Evolutionary conservation across 2,329 filamentous ascomycete genomes (phyloP).

Genomic region (Didymella segeticola): DNA sequence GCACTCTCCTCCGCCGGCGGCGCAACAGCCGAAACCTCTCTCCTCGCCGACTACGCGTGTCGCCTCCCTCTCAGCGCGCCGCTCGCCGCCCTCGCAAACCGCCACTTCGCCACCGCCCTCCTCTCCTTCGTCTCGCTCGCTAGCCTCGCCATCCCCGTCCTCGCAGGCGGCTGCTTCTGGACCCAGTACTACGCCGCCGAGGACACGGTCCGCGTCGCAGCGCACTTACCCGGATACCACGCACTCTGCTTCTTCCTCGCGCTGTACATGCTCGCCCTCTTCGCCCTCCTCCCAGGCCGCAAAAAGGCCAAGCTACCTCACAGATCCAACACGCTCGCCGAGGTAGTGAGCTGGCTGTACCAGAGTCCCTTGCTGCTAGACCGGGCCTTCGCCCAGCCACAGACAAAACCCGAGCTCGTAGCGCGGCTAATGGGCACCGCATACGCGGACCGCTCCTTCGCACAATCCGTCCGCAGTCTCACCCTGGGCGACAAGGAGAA

Average conservation of each 20-base stretch:
- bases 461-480: constrained; percentile 36
- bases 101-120: constrained; percentile 70
- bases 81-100: constrained; percentile 63
- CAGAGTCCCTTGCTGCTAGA: constrained; percentile 76
- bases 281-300: constrained; percentile 64
- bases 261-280: constrained; percentile 71
- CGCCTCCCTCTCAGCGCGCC: constrained; percentile 68
- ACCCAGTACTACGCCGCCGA: constrained; percentile 64
- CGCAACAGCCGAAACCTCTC: constrained; percentile 65
- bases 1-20: constrained; percentile 66
- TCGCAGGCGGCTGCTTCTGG: constrained; percentile 76
- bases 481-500: constrained; percentile 26
- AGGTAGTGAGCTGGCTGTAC: constrained; percentile 78
- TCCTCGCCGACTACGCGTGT: constrained; percentile 74
- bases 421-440: constrained; percentile 68
- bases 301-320: constrained; percentile 73
- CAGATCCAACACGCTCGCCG: constrained; percentile 73
- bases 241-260: constrained; percentile 74
- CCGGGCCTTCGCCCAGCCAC: constrained; percentile 72
- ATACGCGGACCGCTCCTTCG: constrained; percentile 53
- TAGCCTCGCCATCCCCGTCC: constrained; percentile 68
- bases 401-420: constrained; percentile 72
- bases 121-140: constrained; percentile 66
- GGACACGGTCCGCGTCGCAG: constrained; percentile 61
- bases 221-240: constrained; percentile 76